Percentiles rank a stretch among this genome's conserved stretches.
phyloP scores from a whole-genome alignment of 179 eudicot genomes.

The Spergularia azorica region DNA sequence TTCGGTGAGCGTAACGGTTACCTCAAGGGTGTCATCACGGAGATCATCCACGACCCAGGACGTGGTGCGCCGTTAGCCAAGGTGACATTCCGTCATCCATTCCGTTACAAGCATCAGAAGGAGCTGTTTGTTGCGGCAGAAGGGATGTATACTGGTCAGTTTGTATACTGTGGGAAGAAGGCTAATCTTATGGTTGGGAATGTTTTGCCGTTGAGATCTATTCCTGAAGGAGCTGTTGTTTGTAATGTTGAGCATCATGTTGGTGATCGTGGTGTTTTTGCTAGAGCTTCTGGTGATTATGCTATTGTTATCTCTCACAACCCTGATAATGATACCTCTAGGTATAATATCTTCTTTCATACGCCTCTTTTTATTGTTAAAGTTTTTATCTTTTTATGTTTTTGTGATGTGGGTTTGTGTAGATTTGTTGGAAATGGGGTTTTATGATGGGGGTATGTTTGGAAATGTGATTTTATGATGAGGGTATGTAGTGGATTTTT shows the following conservation, averaged over 20 bases:
- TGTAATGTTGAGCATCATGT: conserved; percentile 47
- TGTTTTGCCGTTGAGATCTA: conserved; percentile 35
- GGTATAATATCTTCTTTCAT: conserved; percentile 6
- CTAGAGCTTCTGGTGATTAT: conserved; percentile 41
- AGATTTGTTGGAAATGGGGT: neutral
- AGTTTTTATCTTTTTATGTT: neutral
- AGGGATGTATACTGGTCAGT: conserved; percentile 43
- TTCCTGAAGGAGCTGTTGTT: conserved; percentile 44
- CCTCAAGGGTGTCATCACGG: conserved; percentile 38
- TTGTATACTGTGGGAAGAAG: conserved; percentile 39
- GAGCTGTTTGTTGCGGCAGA: conserved; percentile 43
- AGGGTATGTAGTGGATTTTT: neutral
- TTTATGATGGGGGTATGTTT: too few relatives aligned
- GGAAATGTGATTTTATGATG: too few relatives aligned
- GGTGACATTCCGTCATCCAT: conserved; percentile 40
- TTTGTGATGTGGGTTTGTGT: neutral
- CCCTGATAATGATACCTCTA: conserved; percentile 43
- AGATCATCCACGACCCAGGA: conserved; percentile 41
- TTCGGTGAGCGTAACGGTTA: conserved; percentile 42
- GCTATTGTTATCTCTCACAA: conserved; percentile 45
- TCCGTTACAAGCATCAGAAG: conserved; percentile 42
- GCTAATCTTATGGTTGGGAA: conserved; percentile 41
- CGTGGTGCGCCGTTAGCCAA: conserved; percentile 38
- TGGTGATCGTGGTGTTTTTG: conserved; percentile 49
- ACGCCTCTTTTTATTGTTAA: neutral